These are phyloP conservation scores for Clitoria ternatea DNA, from an alignment of 306 rosid species.

Conservation along the genomic window DNA sequence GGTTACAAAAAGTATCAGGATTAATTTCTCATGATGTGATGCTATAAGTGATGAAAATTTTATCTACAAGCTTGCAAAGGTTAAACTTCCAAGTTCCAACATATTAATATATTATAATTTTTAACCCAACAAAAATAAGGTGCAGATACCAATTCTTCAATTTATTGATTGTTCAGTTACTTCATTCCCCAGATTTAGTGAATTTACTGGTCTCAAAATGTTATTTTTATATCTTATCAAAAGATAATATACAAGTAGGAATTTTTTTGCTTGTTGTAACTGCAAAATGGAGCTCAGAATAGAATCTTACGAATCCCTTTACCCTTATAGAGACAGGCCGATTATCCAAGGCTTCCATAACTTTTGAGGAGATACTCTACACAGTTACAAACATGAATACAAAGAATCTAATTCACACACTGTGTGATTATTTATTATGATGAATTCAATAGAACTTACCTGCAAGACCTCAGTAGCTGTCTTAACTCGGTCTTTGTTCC, in stretches of 20 bases:
- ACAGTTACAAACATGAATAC: slow-evolving; percentile 20
- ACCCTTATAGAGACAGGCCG: slow-evolving; percentile 62
- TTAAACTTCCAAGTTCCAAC: not conserved
- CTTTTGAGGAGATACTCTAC: slow-evolving; percentile 69
- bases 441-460: slow-evolving; percentile 35
- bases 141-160: not conserved
- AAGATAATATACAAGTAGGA: not conserved
- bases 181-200: slow-evolving; percentile 9
- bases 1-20: not conserved
- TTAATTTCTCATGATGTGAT: not conserved
- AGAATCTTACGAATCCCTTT: slow-evolving; percentile 70
- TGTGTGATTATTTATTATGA: slow-evolving; percentile 11
- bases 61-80: not conserved
- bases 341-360: slow-evolving; percentile 72
- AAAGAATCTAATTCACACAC: slow-evolving; percentile 23
- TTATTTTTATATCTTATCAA: slow-evolving; percentile 16
- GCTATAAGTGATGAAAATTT: not conserved
- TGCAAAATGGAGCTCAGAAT: slow-evolving; percentile 1
- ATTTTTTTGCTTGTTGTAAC: not conserved
- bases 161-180: not conserved
- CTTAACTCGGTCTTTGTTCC: slow-evolving; percentile 82
- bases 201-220: not conserved
- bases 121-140: not conserved
- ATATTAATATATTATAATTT: too few relatives aligned
- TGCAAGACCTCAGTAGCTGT: slow-evolving; percentile 71